These are phyloP conservation scores for Rhizopus sp. DNA, from an alignment of 371 early-diverging fungal species.

Conservation along the genomic window DNA sequence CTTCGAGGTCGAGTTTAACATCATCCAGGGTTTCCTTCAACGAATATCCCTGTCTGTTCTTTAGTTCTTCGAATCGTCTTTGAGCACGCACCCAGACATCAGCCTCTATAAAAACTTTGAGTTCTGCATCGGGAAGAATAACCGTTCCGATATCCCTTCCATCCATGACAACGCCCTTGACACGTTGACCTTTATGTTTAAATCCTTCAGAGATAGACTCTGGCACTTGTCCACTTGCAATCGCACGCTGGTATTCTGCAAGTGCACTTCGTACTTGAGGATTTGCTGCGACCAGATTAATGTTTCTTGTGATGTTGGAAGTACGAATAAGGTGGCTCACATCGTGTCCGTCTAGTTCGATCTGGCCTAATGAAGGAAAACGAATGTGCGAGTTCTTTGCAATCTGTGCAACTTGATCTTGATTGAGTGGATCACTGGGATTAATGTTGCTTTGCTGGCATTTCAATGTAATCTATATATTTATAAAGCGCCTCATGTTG, in stretches of 20 bases:
- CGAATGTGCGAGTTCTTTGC: conserved; percentile 26
- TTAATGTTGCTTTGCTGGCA: conserved; percentile 45
- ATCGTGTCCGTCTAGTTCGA: conserved; percentile 66
- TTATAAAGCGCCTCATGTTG: neutral
- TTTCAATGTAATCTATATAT: conserved; percentile 57
- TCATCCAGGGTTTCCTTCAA: conserved; percentile 47
- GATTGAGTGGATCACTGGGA: conserved; percentile 30
- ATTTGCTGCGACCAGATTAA: conserved; percentile 73
- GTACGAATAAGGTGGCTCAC: conserved; percentile 72
- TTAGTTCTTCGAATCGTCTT: conserved; percentile 72
- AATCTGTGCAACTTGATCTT: conserved; percentile 30
- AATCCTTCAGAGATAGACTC: conserved; percentile 28
- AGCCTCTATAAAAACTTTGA: conserved; percentile 89
- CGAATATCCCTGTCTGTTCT: conserved; percentile 16
- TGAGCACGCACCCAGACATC: conserved; percentile 74
- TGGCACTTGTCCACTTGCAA: conserved; percentile 28
- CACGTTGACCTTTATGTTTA: conserved; percentile 9
- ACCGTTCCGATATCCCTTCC: conserved; percentile 94
- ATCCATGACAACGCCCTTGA: conserved; percentile 86
- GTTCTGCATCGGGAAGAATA: conserved; percentile 86
- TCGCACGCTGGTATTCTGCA: conserved; percentile 60
- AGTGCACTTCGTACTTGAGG: conserved; percentile 65
- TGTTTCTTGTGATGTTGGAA: conserved; percentile 62
- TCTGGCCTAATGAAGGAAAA: conserved; percentile 37
- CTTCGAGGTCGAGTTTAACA: conserved; percentile 63